A percentile compares a stretch with the other conserved stretches of the same genome.
phyloP scores from a whole-genome alignment of 192 early-diverging fungal species.

The Coemansia sp. region DNA sequence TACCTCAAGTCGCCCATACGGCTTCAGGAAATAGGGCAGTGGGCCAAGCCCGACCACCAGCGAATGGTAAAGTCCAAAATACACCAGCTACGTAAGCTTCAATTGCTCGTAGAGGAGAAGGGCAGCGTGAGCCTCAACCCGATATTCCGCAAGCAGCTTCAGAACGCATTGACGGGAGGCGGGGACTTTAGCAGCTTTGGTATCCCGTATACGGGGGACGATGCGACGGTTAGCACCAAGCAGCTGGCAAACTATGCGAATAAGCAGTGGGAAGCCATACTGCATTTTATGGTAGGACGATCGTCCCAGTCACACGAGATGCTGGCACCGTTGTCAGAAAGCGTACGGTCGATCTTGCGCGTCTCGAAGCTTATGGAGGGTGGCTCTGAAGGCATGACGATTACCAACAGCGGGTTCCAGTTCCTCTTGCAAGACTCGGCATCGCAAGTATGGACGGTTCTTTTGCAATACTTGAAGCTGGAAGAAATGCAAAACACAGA shows the following conservation, averaged over 20 bases:
- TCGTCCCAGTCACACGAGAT: conserved; percentile 22
- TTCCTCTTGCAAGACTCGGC: conserved; percentile 92
- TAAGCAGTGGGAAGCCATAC: conserved; percentile 84
- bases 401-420: conserved; percentile 97
- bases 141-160: conserved; percentile 65
- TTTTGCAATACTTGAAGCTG: conserved; percentile 89
- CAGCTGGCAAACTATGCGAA: conserved; percentile 79
- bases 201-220: conserved; percentile 57
- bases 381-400: conserved; percentile 53
- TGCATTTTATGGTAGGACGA: conserved; percentile 93
- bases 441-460: conserved; percentile 93
- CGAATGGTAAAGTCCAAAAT: conserved; percentile 65
- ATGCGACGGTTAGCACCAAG: conserved; percentile 63
- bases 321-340: conserved; percentile 62
- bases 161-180: conserved; percentile 71
- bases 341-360: conserved; percentile 71
- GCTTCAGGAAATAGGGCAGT: conserved; percentile 62
- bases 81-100: conserved; percentile 66
- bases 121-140: conserved; percentile 60
- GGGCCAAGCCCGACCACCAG: conserved; percentile 50
- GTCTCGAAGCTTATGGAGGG: conserved; percentile 71
- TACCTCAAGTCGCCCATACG: conserved; percentile 66
- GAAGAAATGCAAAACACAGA: conserved; percentile 77
- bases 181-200: conserved; percentile 88
- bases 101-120: conserved; percentile 62